Conservation (phyloP, 2,329 filamentous ascomycete genomes). For the Aspergillus sp. region DNA sequence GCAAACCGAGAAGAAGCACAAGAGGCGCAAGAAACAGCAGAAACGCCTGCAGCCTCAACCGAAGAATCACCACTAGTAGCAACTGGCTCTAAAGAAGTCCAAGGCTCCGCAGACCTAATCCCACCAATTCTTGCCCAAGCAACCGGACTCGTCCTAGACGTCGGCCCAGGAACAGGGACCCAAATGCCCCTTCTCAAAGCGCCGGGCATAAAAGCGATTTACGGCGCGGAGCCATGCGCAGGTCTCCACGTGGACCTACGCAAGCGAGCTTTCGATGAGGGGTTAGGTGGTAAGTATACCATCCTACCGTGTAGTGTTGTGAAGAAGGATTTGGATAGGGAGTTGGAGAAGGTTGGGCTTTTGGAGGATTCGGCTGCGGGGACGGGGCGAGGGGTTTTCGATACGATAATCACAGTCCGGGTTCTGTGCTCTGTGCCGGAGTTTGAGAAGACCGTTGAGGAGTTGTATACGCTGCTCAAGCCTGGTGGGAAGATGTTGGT, state of each 20-base stretch:
- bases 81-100: slow-evolving; percentile 8
- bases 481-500: slow-evolving; percentile 57
- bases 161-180: slow-evolving; percentile 55
- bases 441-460: slow-evolving; percentile 44
- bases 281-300: slow-evolving; percentile 49
- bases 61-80: slow-evolving; percentile 5
- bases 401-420: slow-evolving; percentile 55
- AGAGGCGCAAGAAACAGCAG: background rate
- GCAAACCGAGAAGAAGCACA: slow-evolving; percentile 16
- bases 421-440: slow-evolving; percentile 57
- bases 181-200: slow-evolving; percentile 49
- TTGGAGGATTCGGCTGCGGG: slow-evolving; percentile 12
- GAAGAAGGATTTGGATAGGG: slow-evolving; percentile 46
- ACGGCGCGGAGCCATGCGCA: slow-evolving; percentile 55
- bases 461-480: slow-evolving; percentile 52
- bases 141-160: slow-evolving; percentile 47
- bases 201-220: slow-evolving; percentile 47
- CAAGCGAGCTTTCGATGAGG: slow-evolving; percentile 39
- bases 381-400: slow-evolving; percentile 44
- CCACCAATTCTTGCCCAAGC: slow-evolving; percentile 42
- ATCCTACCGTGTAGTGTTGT: slow-evolving; percentile 51
- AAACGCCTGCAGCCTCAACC: background rate
- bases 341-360: slow-evolving; percentile 44
- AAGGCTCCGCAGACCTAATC: slow-evolving; percentile 39
- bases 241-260: slow-evolving; percentile 49